A percentile compares a stretch with the other conserved stretches of the same genome.
Conservation (phyloP, 192 early-diverging fungal species). For the Cladochytrium replicatum region DNA sequence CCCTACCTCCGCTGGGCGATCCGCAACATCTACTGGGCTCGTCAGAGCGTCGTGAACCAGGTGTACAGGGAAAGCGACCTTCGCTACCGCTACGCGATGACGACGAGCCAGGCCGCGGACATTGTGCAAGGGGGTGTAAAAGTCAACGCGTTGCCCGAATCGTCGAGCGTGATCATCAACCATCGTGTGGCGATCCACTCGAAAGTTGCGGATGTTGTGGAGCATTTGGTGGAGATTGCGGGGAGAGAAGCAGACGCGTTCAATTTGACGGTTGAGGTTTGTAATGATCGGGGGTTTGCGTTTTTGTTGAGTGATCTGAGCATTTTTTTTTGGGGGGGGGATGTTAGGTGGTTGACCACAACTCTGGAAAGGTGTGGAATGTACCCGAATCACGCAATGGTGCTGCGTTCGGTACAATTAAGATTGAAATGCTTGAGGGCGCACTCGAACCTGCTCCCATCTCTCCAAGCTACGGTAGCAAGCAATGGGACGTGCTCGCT, state of each 20-base stretch:
- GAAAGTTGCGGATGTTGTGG: constrained; percentile 1
- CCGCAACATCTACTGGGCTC: background rate
- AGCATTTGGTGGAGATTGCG: constrained; percentile 4
- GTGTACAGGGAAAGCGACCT: constrained; percentile 1
- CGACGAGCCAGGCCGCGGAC: constrained; percentile 32
- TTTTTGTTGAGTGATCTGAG: no score
- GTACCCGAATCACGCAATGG: no score
- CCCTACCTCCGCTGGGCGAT: constrained; percentile 11
- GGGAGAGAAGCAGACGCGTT: no score
- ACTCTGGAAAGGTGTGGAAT: no score
- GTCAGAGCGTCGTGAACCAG: constrained; percentile 6
- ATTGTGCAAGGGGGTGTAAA: constrained; percentile 35
- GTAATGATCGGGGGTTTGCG: no score
- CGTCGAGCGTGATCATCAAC: constrained; percentile 20
- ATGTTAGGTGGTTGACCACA: no score
- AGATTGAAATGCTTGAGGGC: constrained; percentile 4
- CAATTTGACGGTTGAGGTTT: no score
- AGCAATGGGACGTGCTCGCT: constrained; percentile 22
- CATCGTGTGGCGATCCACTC: constrained; percentile 25
- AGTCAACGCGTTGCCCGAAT: constrained; percentile 35
- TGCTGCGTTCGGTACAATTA: no score
- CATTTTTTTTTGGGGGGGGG: no score
- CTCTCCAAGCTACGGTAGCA: constrained; percentile 1
- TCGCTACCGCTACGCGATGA: constrained; percentile 17
- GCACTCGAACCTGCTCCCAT: constrained; percentile 29